Evolutionary conservation across 768 basidiomycete species (phyloP), one percentile per base, ranked within the genome.

Genomic region (Hirschioporus abietinus): DNA sequence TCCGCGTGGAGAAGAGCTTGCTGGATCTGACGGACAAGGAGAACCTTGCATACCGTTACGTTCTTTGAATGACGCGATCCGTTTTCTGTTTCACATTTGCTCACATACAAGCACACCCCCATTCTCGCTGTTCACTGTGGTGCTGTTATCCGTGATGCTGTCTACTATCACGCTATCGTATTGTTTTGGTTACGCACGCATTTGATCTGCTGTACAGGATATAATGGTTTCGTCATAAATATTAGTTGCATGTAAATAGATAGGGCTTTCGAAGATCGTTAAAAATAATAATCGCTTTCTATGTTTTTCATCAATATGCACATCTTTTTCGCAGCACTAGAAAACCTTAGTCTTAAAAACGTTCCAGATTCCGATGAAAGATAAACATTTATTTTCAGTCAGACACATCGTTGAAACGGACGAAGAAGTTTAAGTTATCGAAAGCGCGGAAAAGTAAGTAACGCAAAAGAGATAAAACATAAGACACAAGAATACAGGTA

Each of bases 21-120:
- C 35, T 71, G 30, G 70, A 71, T 60, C 57, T 71, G 20, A 70
- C 70, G 34, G 70, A 71, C 57, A 30, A 36, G 60, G 70, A 71
- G 65, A 71, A 71, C 60, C 35, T 67, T 34, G 63, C 34, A 12
- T 71, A 69, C 66, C 36, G 70, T 24, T 71, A 71, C 52, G 42
- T 63, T 18, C 65, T 71, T 23, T 71, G 35, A 42, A 8, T 34
- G 10, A 52, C 12, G 1, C 20, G 42, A 12, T 20, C 20, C 42
- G 42, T 52, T 52, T 20, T 52, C 42, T 15, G 15, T 52, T 20
- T 52, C 42, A 52, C 42, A 52, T 52, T 52, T 52, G 20, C 42
- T 6, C 42, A 52, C 42, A 52, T 20, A 52, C 42, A 20, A 3
- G 20, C 42, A 12, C 20, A 12, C 42, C 15, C 12, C 42, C 20